Evolutionary conservation across 139 green algal genomes (phyloP), one percentile per base, ranked within the genome.

Genomic region (Chlorella sp.): DNA sequence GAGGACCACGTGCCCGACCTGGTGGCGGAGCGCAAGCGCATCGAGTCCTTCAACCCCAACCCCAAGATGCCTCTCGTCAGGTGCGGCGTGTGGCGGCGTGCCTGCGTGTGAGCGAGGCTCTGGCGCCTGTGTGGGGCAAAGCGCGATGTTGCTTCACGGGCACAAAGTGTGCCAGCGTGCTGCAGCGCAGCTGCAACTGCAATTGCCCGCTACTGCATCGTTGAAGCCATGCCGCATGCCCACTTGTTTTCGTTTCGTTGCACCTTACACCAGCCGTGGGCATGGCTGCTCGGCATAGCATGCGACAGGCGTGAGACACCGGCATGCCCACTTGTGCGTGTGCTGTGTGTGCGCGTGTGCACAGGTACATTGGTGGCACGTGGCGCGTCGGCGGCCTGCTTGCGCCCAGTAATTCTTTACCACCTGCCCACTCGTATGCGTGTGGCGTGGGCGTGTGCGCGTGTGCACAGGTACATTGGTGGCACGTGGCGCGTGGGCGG

Each of bases 321-420:
- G 14, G 42, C 42, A 6, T 55, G 42, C 42, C 6, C 42, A 55
- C 14, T 6, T 14, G 10, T 14, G 6, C 10, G 10, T 14, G 14
- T 6, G 10, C 14, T 6, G 10, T 14, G 27, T 63, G 55, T 63
- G 20, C 55, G 24, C 14, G 20, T 63, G 31, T 51, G 4, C 31
- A 36, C 64, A 55, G 64, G 31, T 30, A 49, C 49, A 67, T 93
- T 35, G 89, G 84, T 55, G 92, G 90, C 68, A 97, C 90, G 0
- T 99, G 95, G 95, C 82, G 95, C 4, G 90, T 97, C 32, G 95
- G 95, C 27, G 95, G 95, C 49, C 82, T 98, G 49, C 85, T 99
- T 72, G 95, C 95, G 5, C 87, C 98, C 29, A 94, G 85, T 55
- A 24, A 14, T 14, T 55, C 42, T 55, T 6, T 55, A 14, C 10